Percentiles rank a stretch among this genome's conserved stretches.
phyloP scores from a whole-genome alignment of 2,329 filamentous ascomycete species.

The Aspergillus thermomutatus region DNA sequence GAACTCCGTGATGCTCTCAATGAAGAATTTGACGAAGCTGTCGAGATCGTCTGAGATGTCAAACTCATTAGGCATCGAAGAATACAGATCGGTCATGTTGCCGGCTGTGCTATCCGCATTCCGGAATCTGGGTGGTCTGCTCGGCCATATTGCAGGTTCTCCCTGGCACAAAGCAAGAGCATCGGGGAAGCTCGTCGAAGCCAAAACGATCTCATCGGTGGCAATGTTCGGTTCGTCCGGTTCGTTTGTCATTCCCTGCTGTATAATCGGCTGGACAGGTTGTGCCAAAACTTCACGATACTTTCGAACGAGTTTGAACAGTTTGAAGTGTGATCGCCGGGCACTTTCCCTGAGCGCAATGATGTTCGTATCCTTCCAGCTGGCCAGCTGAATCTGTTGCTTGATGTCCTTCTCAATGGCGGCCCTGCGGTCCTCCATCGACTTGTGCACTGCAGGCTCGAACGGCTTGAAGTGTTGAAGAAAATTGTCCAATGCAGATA shows the following conservation, averaged over 20 bases:
- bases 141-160: slow-evolving; percentile 33
- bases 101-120: slow-evolving; percentile 66
- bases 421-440: slow-evolving; percentile 64
- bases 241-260: slow-evolving; percentile 31
- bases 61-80: slow-evolving; percentile 50
- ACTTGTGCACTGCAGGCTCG: slow-evolving; percentile 61
- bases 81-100: slow-evolving; percentile 68
- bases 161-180: slow-evolving; percentile 32
- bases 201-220: slow-evolving; percentile 8
- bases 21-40: slow-evolving; percentile 66
- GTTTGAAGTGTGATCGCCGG: slow-evolving; percentile 81
- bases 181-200: slow-evolving; percentile 24
- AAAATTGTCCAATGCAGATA: slow-evolving; percentile 70
- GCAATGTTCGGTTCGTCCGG: slow-evolving; percentile 27
- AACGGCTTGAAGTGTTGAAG: slow-evolving; percentile 72
- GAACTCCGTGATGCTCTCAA: slow-evolving; percentile 66
- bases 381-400: slow-evolving; percentile 86
- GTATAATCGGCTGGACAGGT: slow-evolving; percentile 62
- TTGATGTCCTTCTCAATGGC: slow-evolving; percentile 88
- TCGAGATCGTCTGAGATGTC: slow-evolving; percentile 61
- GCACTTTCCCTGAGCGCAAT: slow-evolving; percentile 84
- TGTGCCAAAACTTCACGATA: slow-evolving; percentile 77
- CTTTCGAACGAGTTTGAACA: slow-evolving; percentile 88
- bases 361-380: slow-evolving; percentile 98
- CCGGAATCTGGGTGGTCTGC: slow-evolving; percentile 62